These are phyloP conservation scores for Globisporangium uncinulatum DNA, from an alignment of 352 stramenopile species.

Conservation along the genomic window DNA sequence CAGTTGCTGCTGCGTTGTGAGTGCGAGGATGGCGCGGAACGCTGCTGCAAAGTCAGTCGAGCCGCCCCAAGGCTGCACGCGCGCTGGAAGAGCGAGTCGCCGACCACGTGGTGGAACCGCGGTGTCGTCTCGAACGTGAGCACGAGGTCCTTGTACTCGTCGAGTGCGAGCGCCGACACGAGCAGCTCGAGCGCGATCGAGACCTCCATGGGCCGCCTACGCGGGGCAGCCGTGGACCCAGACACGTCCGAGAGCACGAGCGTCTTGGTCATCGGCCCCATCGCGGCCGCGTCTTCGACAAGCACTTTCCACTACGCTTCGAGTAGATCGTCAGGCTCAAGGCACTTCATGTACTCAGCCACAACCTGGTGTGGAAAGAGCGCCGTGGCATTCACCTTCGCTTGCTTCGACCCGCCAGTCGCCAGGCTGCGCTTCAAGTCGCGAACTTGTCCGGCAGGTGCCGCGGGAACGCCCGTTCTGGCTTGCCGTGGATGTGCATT, in stretches of 20 bases:
- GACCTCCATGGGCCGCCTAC: conserved; percentile 26
- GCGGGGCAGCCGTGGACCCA: conserved; percentile 21
- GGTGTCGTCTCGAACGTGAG: conserved; percentile 40
- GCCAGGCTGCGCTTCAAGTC: conserved; percentile 25
- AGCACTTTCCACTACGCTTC: conserved; percentile 50
- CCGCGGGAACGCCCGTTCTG: conserved; percentile 29
- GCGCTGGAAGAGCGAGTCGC: conserved; percentile 23
- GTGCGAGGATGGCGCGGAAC: conserved; percentile 46
- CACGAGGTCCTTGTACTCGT: conserved; percentile 51
- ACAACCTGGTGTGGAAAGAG: conserved; percentile 51
- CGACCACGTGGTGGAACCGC: conserved; percentile 33
- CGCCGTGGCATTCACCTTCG: conserved; percentile 39
- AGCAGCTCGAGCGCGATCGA: conserved; percentile 38
- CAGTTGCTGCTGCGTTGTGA: conserved; percentile 30
- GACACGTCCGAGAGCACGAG: conserved; percentile 54
- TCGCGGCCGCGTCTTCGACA: conserved; percentile 15
- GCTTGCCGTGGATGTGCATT: conserved; percentile 45
- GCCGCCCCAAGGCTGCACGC: conserved; percentile 30
- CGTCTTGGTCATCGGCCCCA: conserved; percentile 20
- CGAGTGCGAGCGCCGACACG: conserved; percentile 29
- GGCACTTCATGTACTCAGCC: conserved; percentile 23
- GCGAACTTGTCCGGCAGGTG: conserved; percentile 28
- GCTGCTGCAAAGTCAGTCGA: conserved; percentile 62
- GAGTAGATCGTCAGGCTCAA: conserved; percentile 25
- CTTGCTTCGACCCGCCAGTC: conserved; percentile 15